Base-by-base conservation (phyloP, 2,329 filamentous ascomycete genomes). In the Diaporthe caulivora region DNA sequence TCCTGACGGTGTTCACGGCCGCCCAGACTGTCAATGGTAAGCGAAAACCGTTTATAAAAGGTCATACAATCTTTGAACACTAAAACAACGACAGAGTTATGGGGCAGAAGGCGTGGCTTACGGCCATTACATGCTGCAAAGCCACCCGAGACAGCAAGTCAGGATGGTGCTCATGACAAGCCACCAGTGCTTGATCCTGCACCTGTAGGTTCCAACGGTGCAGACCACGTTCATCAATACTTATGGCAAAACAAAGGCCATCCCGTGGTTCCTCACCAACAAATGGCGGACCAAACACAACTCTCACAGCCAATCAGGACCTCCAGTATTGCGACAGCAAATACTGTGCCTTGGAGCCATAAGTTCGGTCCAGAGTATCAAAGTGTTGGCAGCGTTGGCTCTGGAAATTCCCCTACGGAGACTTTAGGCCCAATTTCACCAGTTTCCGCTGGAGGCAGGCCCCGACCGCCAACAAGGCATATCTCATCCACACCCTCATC, bases 1-100 rank as follows among this genome's bases (percentile, higher is more conserved):
- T 71, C n/a, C 49, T 81, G 74, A 78, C 80, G 29, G 11, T 83
- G 3, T 83, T 83, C 51, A 79, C 78, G 47, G 79, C 82, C 37
- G 37, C 76, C 34, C 80, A 82, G 68, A 77, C 78, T 29, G 26
- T 82, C 37, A 79, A 78, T 44, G 78, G 79, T 80, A 72, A 58
- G 79, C 54, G 34, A 9, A 37, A 18, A 2, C 1, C 13, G 8
- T 6, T 34, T 7, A n/a, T 3, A n/a, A n/a, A n/a, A 9, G 18
- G 29, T 13, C 17, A 7, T 26, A 21, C 26, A 57, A 34, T 18
- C 4, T 53, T 40, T 37, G 24, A 10, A 53, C n/a, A 29, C 21
- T 53, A 17, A 37, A 3, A 17, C 2, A 37, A 3, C 21, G 2
- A 5, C n/a, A 67, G 62, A 18, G 29, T 53, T 67, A n/a, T 67